These are phyloP conservation scores for Anthracocystis walkeri DNA, from an alignment of 1,284 basidiomycete genomes.

Conservation along the genomic window DNA sequence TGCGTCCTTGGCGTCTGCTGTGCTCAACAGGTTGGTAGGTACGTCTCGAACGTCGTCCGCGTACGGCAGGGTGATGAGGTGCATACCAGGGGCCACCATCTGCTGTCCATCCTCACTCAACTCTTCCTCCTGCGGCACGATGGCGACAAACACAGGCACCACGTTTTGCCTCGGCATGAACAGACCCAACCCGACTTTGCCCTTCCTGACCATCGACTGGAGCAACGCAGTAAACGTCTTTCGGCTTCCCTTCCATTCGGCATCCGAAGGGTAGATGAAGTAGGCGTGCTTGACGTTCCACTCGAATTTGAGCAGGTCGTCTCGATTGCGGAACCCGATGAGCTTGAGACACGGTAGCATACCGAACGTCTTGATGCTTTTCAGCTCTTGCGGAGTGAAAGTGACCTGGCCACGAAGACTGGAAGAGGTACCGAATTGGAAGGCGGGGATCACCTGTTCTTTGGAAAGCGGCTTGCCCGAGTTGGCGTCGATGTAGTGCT, in stretches of 20 bases:
- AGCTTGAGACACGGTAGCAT: conserved; percentile 78
- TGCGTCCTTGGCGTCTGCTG: conserved; percentile 76
- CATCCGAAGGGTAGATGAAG: conserved; percentile 93
- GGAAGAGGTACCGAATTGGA: conserved; percentile 60
- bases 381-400: conserved; percentile 85
- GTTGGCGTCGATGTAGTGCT: conserved; percentile 80
- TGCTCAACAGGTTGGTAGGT: conserved; percentile 70
- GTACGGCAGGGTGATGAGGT: conserved; percentile 89
- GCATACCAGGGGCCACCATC: conserved; percentile 88
- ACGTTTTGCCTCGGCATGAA: conserved; percentile 80
- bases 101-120: conserved; percentile 76
- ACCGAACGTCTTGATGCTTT: conserved; percentile 75
- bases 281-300: conserved; percentile 91
- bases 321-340: conserved; percentile 82
- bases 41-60: conserved; percentile 90
- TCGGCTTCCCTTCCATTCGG: conserved; percentile 89
- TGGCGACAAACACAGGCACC: conserved; percentile 82
- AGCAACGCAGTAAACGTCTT: conserved; percentile 90
- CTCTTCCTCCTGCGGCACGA: conserved; percentile 84
- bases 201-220: conserved; percentile 82
- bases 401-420: conserved; percentile 75
- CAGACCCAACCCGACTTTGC: conserved; percentile 83
- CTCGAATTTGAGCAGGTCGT: conserved; percentile 78
- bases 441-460: conserved; percentile 73
- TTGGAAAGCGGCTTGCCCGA: conserved; percentile 76